phyloP scores from a whole-genome alignment of 768 basidiomycete genomes.

The Suillus brevipes region DNA sequence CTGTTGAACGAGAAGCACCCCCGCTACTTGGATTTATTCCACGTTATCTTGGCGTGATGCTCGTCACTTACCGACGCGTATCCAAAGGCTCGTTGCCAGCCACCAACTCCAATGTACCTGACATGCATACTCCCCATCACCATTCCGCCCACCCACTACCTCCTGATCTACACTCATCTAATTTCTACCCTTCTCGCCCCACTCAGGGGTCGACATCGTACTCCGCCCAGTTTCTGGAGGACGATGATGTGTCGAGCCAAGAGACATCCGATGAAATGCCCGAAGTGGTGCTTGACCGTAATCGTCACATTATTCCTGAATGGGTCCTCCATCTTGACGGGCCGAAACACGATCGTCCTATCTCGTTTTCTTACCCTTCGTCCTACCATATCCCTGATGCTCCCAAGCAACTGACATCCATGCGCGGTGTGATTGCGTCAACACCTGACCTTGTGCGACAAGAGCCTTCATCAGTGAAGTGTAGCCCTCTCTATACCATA shows the following conservation, averaged over 20 bases:
- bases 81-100: slow-evolving; percentile 39
- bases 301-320: slow-evolving; percentile 95
- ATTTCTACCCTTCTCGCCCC: slow-evolving; percentile 25
- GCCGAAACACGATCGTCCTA: slow-evolving; percentile 50
- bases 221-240: slow-evolving; percentile 20
- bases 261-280: slow-evolving; percentile 77
- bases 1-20: slow-evolving; percentile 91
- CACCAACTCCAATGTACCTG: slow-evolving; percentile 18
- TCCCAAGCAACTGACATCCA: slow-evolving; percentile 39
- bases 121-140: slow-evolving; percentile 16
- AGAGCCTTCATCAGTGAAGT: slow-evolving; percentile 24
- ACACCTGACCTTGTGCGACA: slow-evolving; percentile 62
- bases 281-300: slow-evolving; percentile 88
- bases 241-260: slow-evolving; percentile 43
- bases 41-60: slow-evolving; percentile 98
- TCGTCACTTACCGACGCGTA: slow-evolving; percentile 91
- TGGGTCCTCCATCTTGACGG: slow-evolving; percentile 69
- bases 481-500: slow-evolving; percentile 42
- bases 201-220: slow-evolving; percentile 3
- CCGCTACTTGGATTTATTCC: slow-evolving; percentile 93
- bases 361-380: slow-evolving; percentile 42
- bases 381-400: slow-evolving; percentile 5
- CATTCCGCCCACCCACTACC: slow-evolving; percentile 23
- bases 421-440: slow-evolving; percentile 59
- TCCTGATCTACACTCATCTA: slow-evolving; percentile 29